A percentile compares a stretch with the other conserved stretches of the same genome.
Conservation (phyloP, 163 green algal genomes). For the Volvox carteri region DNA sequence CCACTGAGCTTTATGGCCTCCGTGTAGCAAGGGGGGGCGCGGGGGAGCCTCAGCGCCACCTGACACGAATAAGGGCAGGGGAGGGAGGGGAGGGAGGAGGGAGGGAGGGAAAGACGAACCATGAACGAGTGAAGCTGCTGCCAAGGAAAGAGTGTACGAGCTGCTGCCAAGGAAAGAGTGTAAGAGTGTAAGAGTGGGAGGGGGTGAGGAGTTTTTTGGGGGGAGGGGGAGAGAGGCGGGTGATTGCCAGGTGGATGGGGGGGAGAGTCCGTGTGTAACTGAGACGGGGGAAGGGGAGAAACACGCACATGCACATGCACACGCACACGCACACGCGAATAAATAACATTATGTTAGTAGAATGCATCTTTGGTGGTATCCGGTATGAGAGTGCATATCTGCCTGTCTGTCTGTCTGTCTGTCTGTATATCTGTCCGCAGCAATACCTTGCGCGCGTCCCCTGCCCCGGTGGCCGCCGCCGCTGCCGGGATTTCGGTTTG, state of each 20-base stretch:
- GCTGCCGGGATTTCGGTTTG: slow-evolving; percentile 59
- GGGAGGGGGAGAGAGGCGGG: not conserved
- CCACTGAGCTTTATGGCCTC: slow-evolving; percentile 74
- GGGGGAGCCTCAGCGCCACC: slow-evolving; percentile 75
- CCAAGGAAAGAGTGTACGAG: too few species aligned
- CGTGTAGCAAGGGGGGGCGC: slow-evolving; percentile 73
- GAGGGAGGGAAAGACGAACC: too few species aligned
- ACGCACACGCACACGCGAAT: too few species aligned
- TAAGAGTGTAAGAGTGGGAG: too few species aligned
- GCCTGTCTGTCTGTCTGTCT: too few species aligned
- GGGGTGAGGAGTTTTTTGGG: not conserved
- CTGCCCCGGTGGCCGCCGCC: slow-evolving; percentile 62
- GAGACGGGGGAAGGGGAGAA: not conserved
- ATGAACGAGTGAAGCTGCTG: too few species aligned
- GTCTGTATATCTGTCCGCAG: too few species aligned
- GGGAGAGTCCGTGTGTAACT: not conserved
- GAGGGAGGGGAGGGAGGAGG: not conserved
- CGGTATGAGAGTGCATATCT: too few species aligned
- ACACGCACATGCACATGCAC: not conserved
- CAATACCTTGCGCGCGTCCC: slow-evolving; percentile 72
- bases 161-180: too few species aligned
- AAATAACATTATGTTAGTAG: not conserved
- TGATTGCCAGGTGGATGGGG: not conserved
- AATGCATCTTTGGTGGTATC: not conserved
- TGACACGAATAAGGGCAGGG: not conserved